Evolutionary conservation across 331 rosid genomes (phyloP), one percentile per base, ranked within the genome.

Genomic region (Arachis monticola): DNA sequence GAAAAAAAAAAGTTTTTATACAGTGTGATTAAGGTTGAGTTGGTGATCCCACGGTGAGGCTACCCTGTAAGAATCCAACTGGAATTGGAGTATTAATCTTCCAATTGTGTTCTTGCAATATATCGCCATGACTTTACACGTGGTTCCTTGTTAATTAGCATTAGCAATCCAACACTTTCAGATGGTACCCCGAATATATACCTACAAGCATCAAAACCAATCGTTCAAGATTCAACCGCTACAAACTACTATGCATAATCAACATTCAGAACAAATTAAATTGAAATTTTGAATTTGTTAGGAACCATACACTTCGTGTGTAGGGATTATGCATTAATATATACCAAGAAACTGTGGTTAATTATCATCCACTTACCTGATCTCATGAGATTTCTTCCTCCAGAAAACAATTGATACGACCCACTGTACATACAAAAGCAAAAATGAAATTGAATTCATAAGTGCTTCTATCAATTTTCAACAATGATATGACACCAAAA

Each of bases 341-440:
- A 57, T 71, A 10, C 22, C 55, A 48, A 22, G 46, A 67, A 42
- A 74, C 0, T 58, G 41, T 7, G 46, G 55, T 30, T 13, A 53
- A 53, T 41, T 61, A 17, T 17, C n/a, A 32, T 63, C 77, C 81
- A 76, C 99, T 85, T 90, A 92, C 99, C 89, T 95, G 98, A 89
- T 86, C 80, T 86, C 85, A n/a, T 74, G 79, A 52, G 90, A 85
- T 75, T 58, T 85, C 79, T 84, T 87, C 81, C 87, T 92, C 98
- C 98, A 90, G 76, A 85, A 89, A 73, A 95, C 83, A 61, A 87
- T 77, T 27, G 99, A 88, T 55, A 70, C 11, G 10, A 95, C 60
- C 96, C 97, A 89, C 99, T 95, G 88, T 31, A 81, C 69, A 81
- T 65, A 74, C 57, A 57, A 70, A 70, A 79, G 58, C 44, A 80